Conservation (phyloP, 768 basidiomycete species). For the Lentinula sp. region DNA sequence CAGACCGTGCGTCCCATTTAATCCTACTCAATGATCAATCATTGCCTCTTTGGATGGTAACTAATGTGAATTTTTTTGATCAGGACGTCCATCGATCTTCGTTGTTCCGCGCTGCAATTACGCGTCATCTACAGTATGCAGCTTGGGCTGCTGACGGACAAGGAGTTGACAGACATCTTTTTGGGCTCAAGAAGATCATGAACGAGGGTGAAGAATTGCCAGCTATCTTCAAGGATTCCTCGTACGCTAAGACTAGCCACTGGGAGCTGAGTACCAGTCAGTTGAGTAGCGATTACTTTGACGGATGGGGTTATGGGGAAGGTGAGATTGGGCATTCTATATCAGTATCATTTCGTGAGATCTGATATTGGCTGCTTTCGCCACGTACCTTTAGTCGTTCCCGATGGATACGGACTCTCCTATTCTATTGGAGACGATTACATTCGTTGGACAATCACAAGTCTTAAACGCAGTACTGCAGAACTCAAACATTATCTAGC, state of each 20-base stretch:
- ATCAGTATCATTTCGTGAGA: background rate
- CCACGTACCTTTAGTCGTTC: slow-evolving; percentile 52
- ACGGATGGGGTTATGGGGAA: slow-evolving; percentile 98
- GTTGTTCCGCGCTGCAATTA: slow-evolving; percentile 71
- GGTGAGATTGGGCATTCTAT: slow-evolving; percentile 35
- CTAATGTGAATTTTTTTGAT: background rate
- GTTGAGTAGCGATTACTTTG: slow-evolving; percentile 72
- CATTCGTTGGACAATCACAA: slow-evolving; percentile 90
- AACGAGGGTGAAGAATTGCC: slow-evolving; percentile 68
- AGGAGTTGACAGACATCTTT: slow-evolving; percentile 94
- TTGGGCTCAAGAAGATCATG: slow-evolving; percentile 84
- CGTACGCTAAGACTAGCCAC: slow-evolving; percentile 65
- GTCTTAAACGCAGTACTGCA: slow-evolving; percentile 47
- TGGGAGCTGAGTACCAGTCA: slow-evolving; percentile 96
- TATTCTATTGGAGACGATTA: slow-evolving; percentile 84
- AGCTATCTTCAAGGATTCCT: slow-evolving; percentile 66
- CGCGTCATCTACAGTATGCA: slow-evolving; percentile 83
- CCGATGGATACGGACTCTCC: slow-evolving; percentile 86
- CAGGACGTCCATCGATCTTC: slow-evolving; percentile 52
- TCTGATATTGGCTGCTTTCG: background rate
- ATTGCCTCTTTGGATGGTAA: background rate
- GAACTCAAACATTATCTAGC: slow-evolving; percentile 65
- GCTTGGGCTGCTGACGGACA: slow-evolving; percentile 90
- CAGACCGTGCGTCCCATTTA: slow-evolving; percentile 35
- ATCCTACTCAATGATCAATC: background rate